Evolutionary conservation across 2,329 filamentous ascomycete species (phyloP).

Genomic region (Blastomyces parvus): DNA sequence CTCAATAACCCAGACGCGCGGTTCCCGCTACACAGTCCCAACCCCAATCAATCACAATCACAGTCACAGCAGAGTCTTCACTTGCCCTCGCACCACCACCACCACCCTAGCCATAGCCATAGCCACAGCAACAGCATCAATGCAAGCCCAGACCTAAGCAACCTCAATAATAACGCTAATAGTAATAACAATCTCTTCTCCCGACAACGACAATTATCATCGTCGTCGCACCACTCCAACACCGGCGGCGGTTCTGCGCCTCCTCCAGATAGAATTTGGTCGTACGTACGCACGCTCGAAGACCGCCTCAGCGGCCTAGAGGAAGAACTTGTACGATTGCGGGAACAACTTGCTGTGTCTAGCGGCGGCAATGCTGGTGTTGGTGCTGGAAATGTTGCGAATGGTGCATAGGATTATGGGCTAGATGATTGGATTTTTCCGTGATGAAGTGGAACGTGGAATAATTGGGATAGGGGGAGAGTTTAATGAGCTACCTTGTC

Average conservation of each 20-base stretch:
- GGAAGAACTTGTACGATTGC: conserved; percentile 25
- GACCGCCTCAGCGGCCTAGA: conserved; percentile 26
- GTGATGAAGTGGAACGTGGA: background rate
- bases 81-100: conserved; percentile 4
- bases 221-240: conserved; percentile 6
- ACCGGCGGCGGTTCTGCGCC: conserved; percentile 9
- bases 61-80: background rate
- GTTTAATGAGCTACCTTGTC: too few species aligned
- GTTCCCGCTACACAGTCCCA: conserved; percentile 19
- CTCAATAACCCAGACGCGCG: conserved; percentile 29
- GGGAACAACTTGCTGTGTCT: conserved; percentile 19
- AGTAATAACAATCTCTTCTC: conserved; percentile 7
- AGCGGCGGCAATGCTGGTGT: background rate
- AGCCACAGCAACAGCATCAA: conserved; percentile 7
- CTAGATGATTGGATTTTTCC: background rate
- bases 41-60: conserved; percentile 8
- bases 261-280: conserved; percentile 20
- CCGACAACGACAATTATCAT: conserved; percentile 7
- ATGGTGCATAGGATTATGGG: conserved; percentile 8
- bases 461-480: background rate
- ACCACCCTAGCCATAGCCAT: conserved; percentile 5
- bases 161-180: conserved; percentile 10
- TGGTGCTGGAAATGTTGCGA: background rate
- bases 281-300: conserved; percentile 26
- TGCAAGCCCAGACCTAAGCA: conserved; percentile 2